Base-by-base conservation (phyloP, 2,329 filamentous ascomycete species). In the Paecilomyces fulvus region DNA sequence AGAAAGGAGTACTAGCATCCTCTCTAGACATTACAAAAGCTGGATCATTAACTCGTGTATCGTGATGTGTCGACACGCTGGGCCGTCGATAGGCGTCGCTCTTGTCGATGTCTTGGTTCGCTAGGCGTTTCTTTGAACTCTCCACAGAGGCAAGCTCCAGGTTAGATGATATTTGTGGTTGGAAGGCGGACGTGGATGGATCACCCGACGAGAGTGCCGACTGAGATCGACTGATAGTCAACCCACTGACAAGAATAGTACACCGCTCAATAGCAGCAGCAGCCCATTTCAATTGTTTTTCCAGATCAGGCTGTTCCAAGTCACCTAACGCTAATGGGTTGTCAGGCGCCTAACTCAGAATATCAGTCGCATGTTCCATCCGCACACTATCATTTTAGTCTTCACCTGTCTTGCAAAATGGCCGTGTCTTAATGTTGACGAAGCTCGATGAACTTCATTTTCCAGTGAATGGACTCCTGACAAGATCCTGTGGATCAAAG, bases 381-480 rank as follows among this genome's bases (percentile, higher is more conserved):
- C 48, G 11, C 14, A n/a, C 21, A 43, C 2, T 43, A 49, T 5
- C 28, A 10, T 12, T 21, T 12, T 49, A 20, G 17, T 12, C 23
- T 28, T 49, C 48, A 49, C 48, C 48, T 49, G 21, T 49, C 25
- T 25, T 49, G 48, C 48, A 49, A 28, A 28, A 28, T 49, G 48
- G 48, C 25, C 14, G 14, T 33, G 17, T 20, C 17, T 37, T n/a
- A 53, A 25, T 20, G 20, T 21, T 2, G 23, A 28, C 51, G 60
- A 59, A 52, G 55, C 58, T 48, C 55, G 62, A 52, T 43, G 46
- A 23, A 63, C 53, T 54, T 64, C 58, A 8, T 54, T 55, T 21
- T 60, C 59, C 9, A 65, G 58, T 49, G 61, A 58, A 33, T 59
- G 20, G 49, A 63, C 54, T 9, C 60, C 57, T 37, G 51, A 56